Percentiles rank a stretch among this genome's conserved stretches.
phyloP scores from a whole-genome alignment of 2,329 filamentous ascomycete species.

The Endoconidiophora laricicola region DNA sequence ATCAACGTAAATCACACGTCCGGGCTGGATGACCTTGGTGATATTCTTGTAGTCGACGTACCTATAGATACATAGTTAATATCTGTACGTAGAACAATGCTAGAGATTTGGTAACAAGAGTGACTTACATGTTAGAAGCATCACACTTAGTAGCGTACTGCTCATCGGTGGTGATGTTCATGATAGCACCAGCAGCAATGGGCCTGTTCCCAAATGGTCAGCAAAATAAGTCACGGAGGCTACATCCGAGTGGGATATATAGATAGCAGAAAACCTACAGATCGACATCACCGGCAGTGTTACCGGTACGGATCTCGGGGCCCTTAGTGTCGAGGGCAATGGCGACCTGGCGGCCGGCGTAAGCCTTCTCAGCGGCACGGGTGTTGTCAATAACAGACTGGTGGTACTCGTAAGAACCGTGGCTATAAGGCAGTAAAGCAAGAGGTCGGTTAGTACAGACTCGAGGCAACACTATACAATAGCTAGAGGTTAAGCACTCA shows the following conservation, averaged over 20 bases:
- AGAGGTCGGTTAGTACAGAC: neutral
- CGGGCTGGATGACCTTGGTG: constrained; percentile 85
- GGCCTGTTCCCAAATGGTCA: constrained; percentile 25
- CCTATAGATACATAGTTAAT: constrained; percentile 28
- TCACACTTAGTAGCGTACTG: constrained; percentile 71
- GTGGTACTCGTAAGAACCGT: constrained; percentile 70
- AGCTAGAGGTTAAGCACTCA: constrained; percentile 19
- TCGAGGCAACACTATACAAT: neutral
- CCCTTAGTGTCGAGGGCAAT: constrained; percentile 74
- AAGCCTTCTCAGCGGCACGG: constrained; percentile 62
- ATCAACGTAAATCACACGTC: constrained; percentile 93
- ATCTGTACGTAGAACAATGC: neutral
- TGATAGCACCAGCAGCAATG: constrained; percentile 63
- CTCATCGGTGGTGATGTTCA: constrained; percentile 96
- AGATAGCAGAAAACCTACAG: constrained; percentile 24
- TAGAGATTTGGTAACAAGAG: neutral
- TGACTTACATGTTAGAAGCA: constrained; percentile 76
- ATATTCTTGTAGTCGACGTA: constrained; percentile 99
- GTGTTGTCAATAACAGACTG: constrained; percentile 96
- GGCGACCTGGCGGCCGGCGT: constrained; percentile 73
- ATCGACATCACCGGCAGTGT: constrained; percentile 72
- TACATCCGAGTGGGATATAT: neutral
- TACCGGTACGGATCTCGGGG: constrained; percentile 44
- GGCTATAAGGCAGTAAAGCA: constrained; percentile 25
- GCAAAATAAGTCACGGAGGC: neutral